phyloP scores from a whole-genome alignment of 1,139 yeast genomes.

The Diutina siamensis region DNA sequence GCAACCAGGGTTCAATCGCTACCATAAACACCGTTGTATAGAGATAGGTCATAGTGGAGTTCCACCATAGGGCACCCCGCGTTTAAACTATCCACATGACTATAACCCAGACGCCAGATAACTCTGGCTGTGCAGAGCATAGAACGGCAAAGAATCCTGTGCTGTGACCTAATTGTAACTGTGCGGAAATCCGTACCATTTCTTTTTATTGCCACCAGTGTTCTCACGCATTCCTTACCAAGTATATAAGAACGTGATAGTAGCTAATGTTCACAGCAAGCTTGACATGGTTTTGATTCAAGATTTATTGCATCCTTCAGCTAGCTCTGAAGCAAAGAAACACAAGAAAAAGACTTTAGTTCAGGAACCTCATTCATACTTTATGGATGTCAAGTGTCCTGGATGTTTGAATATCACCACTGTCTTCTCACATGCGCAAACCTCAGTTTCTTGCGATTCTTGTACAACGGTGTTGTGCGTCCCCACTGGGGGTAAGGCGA shows the following conservation, averaged over 20 bases:
- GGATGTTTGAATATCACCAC: slow-evolving; percentile 99
- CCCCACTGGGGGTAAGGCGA: slow-evolving; percentile 99
- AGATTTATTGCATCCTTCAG: slow-evolving; percentile 76
- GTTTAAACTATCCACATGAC: no score
- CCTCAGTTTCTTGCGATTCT: slow-evolving; percentile 98
- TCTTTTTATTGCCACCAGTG: not conserved
- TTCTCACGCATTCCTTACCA: no score
- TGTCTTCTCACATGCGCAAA: slow-evolving; percentile 99
- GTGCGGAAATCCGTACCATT: no score
- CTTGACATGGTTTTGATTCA: slow-evolving; percentile 18
- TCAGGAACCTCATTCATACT: slow-evolving; percentile 95
- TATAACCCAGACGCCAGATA: no score
- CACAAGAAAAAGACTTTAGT: slow-evolving; percentile 97
- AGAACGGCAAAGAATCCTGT: no score
- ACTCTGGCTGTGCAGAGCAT: no score
- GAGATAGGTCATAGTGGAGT: no score
- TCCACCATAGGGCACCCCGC: no score
- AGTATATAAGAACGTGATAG: no score
- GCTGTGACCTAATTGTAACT: no score
- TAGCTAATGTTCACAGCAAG: not conserved
- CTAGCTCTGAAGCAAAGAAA: slow-evolving; percentile 91
- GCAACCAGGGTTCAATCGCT: no score
- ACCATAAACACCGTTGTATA: no score
- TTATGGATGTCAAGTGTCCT: slow-evolving; percentile 99
- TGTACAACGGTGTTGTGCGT: slow-evolving; percentile 97